Percentiles rank a stretch among this genome's conserved stretches.
Conservation (phyloP, 73 alveolate genomes). For the Blepharisma japonicum region DNA sequence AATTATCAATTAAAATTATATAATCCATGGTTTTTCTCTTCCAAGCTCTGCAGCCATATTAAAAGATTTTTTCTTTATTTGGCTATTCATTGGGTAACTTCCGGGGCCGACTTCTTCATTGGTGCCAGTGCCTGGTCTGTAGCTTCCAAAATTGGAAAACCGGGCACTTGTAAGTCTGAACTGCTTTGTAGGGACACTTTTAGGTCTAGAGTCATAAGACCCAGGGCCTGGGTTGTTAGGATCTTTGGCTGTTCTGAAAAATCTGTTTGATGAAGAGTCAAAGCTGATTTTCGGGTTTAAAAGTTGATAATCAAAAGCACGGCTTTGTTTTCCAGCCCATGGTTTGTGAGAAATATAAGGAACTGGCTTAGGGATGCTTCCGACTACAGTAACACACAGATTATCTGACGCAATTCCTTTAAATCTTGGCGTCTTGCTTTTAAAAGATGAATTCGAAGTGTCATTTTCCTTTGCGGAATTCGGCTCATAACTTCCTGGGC, state of each 20-base stretch:
- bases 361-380: neutral
- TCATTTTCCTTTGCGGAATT: neutral
- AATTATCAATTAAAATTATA: neutral
- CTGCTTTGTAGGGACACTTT: neutral
- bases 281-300: conserved; percentile 11
- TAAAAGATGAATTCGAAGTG: neutral
- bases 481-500: conserved; percentile 21
- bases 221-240: conserved; percentile 26
- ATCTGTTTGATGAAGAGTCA: neutral
- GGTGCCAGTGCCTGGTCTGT: conserved; percentile 12
- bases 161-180: neutral
- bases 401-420: conserved; percentile 9
- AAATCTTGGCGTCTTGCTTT: conserved; percentile 11
- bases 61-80: neutral
- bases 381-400: conserved; percentile 9
- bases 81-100: neutral
- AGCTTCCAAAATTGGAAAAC: conserved; percentile 3
- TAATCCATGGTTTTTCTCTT: conserved; percentile 14
- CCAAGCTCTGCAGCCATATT: conserved; percentile 22
- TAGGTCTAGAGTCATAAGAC: conserved; percentile 1
- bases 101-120: conserved; percentile 27
- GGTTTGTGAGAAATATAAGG: neutral
- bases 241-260: neutral
- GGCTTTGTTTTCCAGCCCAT: conserved; percentile 4
- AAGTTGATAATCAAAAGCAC: neutral